Evolutionary conservation across 495 filamentous ascomycete genomes (phyloP).

Genomic region (Penicillium cinerascens): DNA sequence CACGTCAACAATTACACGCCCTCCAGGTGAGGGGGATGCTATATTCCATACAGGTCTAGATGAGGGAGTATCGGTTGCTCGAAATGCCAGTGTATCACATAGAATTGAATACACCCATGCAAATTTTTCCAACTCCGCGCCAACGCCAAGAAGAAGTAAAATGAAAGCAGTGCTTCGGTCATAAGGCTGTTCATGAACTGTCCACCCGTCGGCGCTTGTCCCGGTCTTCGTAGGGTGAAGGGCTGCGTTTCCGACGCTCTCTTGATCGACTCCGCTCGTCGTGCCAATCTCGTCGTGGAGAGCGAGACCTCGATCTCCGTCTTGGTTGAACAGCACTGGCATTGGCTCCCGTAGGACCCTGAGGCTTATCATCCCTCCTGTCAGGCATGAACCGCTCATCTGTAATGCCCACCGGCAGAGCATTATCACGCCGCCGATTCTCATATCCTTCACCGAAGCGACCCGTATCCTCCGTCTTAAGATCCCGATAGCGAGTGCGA

Average conservation of each 20-base stretch:
- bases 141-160: constrained; percentile 26
- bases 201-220: constrained; percentile 69
- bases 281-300: constrained; percentile 31
- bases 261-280: constrained; percentile 41
- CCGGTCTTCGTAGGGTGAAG: constrained; percentile 57
- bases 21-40: constrained; percentile 10
- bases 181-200: constrained; percentile 22
- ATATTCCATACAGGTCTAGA: constrained; percentile 1
- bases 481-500: constrained; percentile 82
- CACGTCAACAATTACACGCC: constrained; percentile 8
- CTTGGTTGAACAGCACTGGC: constrained; percentile 42
- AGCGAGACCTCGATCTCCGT: constrained; percentile 34
- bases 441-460: constrained; percentile 66
- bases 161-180: constrained; percentile 5
- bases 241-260: constrained; percentile 61
- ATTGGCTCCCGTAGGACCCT: constrained; percentile 49
- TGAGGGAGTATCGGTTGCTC: constrained; percentile 7
- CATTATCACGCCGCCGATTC: constrained; percentile 40
- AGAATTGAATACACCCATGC: constrained; percentile 9
- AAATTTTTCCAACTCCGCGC: constrained; percentile 12
- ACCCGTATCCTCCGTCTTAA: constrained; percentile 90
- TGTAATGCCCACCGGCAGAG: constrained; percentile 40
- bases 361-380: constrained; percentile 34
- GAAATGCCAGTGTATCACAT: constrained; percentile 11
- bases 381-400: constrained; percentile 77